phyloP scores from a whole-genome alignment of 345 rosid species.

The Sonneratia caseolaris region DNA sequence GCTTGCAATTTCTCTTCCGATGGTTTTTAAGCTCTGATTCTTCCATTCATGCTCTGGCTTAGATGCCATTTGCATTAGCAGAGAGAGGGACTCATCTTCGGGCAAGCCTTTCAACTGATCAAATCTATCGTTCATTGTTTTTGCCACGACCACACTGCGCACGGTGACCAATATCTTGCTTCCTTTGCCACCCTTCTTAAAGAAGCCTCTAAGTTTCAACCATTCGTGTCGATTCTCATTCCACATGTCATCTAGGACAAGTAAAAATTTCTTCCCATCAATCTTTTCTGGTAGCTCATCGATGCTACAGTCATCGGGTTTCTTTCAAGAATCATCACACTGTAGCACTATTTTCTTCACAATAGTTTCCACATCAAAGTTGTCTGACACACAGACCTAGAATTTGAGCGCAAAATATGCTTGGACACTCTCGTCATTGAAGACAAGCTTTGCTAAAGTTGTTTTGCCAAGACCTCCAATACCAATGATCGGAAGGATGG shows the following conservation, averaged over 20 bases:
- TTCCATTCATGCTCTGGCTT: background rate
- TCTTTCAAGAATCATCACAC: background rate
- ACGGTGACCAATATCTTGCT: constrained; percentile 8
- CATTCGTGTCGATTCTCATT: background rate
- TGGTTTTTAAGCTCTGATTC: background rate
- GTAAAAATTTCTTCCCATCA: background rate
- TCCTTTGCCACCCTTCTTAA: background rate
- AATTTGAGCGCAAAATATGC: background rate
- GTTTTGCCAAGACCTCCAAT: background rate
- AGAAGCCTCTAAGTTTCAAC: background rate
- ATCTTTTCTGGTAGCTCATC: background rate
- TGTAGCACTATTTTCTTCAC: background rate
- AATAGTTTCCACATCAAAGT: background rate
- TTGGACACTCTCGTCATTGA: background rate
- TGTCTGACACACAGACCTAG: background rate
- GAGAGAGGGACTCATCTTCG: background rate
- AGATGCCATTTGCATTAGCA: background rate
- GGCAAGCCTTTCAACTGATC: background rate
- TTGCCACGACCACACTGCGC: rapidly evolving
- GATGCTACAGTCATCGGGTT: background rate
- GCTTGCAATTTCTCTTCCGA: background rate
- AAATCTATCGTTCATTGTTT: rapidly evolving
- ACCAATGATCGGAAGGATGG: background rate
- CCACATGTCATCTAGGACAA: background rate
- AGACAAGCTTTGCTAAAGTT: background rate